Evolutionary conservation across 2,329 filamentous ascomycete species (phyloP).

Genomic region (Cladobotryum mycophilum): DNA sequence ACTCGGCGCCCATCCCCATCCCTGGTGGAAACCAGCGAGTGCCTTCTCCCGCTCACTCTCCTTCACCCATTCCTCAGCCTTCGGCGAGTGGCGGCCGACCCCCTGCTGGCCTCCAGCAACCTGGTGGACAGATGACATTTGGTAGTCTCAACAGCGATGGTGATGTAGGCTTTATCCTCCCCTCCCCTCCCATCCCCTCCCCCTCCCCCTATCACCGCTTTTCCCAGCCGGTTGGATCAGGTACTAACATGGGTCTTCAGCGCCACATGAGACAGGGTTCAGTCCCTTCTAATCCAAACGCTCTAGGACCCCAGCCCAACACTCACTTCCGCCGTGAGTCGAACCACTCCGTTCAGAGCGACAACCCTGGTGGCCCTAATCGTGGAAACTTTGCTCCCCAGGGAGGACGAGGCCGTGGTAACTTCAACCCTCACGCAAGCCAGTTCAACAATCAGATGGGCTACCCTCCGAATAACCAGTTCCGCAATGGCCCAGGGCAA

Average conservation of each 20-base stretch:
- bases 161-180: slow-evolving; percentile 53
- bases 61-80: slow-evolving; percentile 87
- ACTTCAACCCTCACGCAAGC: slow-evolving; percentile 37
- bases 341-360: slow-evolving; percentile 66
- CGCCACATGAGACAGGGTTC: slow-evolving; percentile 64
- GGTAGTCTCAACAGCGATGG: slow-evolving; percentile 78
- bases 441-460: slow-evolving; percentile 43
- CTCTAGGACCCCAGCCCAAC: slow-evolving; percentile 57
- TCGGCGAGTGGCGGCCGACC: slow-evolving; percentile 79
- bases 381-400: slow-evolving; percentile 48
- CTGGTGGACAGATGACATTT: slow-evolving; percentile 66
- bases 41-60: slow-evolving; percentile 79
- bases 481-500: slow-evolving; percentile 37
- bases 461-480: slow-evolving; percentile 39
- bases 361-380: slow-evolving; percentile 39
- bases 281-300: slow-evolving; percentile 54
- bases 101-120: slow-evolving; percentile 66
- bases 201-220: slow-evolving; percentile 1
- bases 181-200: slow-evolving; percentile 10
- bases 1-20: slow-evolving; percentile 55
- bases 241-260: slow-evolving; percentile 28
- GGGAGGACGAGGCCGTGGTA: slow-evolving; percentile 43
- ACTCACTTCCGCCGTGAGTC: slow-evolving; percentile 79
- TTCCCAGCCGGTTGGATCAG: slow-evolving; percentile 16
- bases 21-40: slow-evolving; percentile 61